Evolutionary conservation across 2,329 filamentous ascomycete species (phyloP).

Genomic region (Fusarium proliferatum): DNA sequence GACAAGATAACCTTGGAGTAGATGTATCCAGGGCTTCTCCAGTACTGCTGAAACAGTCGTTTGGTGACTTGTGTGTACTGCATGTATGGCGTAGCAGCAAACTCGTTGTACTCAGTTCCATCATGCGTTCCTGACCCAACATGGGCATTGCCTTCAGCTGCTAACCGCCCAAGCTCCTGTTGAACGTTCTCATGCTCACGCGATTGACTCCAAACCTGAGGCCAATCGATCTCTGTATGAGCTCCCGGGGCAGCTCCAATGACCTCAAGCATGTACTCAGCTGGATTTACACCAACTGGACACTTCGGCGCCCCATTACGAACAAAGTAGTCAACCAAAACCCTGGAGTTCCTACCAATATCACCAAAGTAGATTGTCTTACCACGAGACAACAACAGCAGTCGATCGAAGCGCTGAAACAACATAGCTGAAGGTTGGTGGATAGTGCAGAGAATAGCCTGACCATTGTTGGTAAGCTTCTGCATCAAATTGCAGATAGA

Average conservation of each 20-base stretch:
- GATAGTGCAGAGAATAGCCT: conserved; percentile 63
- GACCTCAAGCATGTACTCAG: conserved; percentile 73
- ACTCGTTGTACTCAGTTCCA: conserved; percentile 43
- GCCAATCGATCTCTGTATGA: conserved; percentile 56
- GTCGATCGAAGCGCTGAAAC: conserved; percentile 65
- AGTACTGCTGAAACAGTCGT: conserved; percentile 49
- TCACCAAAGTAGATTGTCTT: conserved; percentile 75
- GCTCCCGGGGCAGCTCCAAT: conserved; percentile 60
- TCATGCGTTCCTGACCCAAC: background rate
- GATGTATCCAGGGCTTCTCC: conserved; percentile 66
- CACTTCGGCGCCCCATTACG: conserved; percentile 67
- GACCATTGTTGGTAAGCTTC: conserved; percentile 64
- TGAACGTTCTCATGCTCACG: conserved; percentile 48
- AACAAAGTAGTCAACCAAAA: conserved; percentile 70
- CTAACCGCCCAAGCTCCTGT: conserved; percentile 48
- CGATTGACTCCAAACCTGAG: conserved; percentile 50
- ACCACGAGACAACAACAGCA: conserved; percentile 70
- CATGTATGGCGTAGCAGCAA: conserved; percentile 45
- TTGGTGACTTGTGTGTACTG: conserved; percentile 54
- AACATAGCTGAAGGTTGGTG: conserved; percentile 62
- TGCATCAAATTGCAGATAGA: conserved; percentile 68
- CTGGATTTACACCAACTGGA: conserved; percentile 68
- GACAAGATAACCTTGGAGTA: conserved; percentile 63
- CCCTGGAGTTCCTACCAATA: conserved; percentile 66
- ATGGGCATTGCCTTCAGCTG: background rate